Base-by-base conservation (phyloP, 306 rosid genomes). In the Rosa rugosa region DNA sequence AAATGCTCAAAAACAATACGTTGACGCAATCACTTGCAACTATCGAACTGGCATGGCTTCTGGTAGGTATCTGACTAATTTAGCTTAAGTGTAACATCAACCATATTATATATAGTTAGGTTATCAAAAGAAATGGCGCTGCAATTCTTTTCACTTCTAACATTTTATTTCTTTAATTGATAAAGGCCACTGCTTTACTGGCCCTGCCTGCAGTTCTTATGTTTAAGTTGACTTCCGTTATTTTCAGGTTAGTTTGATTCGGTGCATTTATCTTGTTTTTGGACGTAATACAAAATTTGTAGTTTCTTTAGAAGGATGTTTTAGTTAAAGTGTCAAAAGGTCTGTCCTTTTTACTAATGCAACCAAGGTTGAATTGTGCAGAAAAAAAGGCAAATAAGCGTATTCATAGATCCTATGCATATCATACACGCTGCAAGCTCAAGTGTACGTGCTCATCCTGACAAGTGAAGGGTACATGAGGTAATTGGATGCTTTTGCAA, bases 41-140 rank as follows among this genome's bases (percentile, higher is more conserved):
- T 17, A 74, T 87, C 77, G 86, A 82, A 38, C 71, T 87, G 40
- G 86, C 86, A 13, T 82, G 88, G 88, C 78, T 87, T 82, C 81
- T 11, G 54, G 88, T 84, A 87, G 44, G 86, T 79, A 27, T 44
- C 65, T 20, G 2, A 77, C 31, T 62, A 11, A 25, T 18, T 20
- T 56, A 25, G 44, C 6, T 6, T 25, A 5, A 72, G 5, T 73
- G 45, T 65, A 8, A 72, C 2, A 17, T 54, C 41, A 71, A 16
- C 5, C 23, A 41, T 46, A n/a, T 50, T 2, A 20, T 47, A 14
- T 2, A 20, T 47, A 14, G 13, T 27, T 46, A 1, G 42, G 7
- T 69, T 20, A 50, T 72, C 44, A 49, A 73, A 51, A 41, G 8
- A 17, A 2, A 12, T 38, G 20, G 3, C 2, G 45, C 23, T 13